A percentile compares a stretch with the other conserved stretches of the same genome.
Conservation (phyloP, 768 basidiomycete species). For the Boletus vermiculosoides region DNA sequence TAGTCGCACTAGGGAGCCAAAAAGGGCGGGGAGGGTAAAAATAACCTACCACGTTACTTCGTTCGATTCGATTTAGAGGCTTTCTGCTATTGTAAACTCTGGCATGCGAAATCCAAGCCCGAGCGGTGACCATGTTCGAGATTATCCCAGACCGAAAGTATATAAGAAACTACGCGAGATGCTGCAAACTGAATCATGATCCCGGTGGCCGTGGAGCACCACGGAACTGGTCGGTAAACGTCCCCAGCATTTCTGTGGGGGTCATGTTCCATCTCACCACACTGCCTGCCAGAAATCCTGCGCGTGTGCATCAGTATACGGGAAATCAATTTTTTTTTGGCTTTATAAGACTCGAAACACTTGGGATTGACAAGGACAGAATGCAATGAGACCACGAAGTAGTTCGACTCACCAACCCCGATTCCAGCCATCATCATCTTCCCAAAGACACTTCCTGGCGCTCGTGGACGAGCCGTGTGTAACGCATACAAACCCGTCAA, state of each 20-base stretch:
- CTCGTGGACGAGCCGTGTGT: slow-evolving; percentile 57
- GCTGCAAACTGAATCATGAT: slow-evolving; percentile 1
- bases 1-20: not conserved
- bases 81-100: not conserved
- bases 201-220: not conserved
- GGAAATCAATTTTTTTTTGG: no score
- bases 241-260: slow-evolving; percentile 23
- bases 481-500: slow-evolving; percentile 68
- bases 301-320: slow-evolving; percentile 9
- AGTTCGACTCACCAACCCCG: slow-evolving; percentile 51
- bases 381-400: not conserved
- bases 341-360: not conserved
- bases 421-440: slow-evolving; percentile 62
- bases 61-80: not conserved
- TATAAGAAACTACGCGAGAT: slow-evolving; percentile 1
- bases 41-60: not conserved
- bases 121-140: not conserved
- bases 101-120: not conserved
- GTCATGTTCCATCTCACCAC: slow-evolving; percentile 32
- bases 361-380: not conserved
- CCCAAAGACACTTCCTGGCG: slow-evolving; percentile 59
- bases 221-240: slow-evolving; percentile 12
- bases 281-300: slow-evolving; percentile 32
- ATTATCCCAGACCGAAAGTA: not conserved
- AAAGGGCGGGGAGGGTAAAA: not conserved